These are phyloP conservation scores for Penicillium soppii DNA, from an alignment of 495 filamentous ascomycete species.

Conservation along the genomic window DNA sequence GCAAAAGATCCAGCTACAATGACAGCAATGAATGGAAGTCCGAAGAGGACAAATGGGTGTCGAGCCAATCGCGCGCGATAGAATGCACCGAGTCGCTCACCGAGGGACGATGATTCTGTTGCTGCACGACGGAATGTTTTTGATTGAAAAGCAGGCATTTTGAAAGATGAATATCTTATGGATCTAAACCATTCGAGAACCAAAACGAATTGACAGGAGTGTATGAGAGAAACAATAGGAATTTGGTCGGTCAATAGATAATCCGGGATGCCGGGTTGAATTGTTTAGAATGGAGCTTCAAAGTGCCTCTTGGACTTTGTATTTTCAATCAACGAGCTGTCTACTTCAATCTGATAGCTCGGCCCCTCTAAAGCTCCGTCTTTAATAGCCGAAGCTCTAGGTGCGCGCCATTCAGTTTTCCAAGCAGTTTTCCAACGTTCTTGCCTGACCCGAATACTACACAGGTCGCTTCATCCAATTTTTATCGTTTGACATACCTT, in stretches of 20 bases:
- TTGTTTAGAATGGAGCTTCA: constrained; percentile 23
- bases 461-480: not conserved
- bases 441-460: too few species aligned
- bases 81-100: constrained; percentile 64
- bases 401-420: constrained; percentile 12
- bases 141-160: constrained; percentile 71
- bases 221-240: not conserved
- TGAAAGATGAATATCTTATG: constrained; percentile 1
- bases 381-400: not conserved
- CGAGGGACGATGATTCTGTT: constrained; percentile 47
- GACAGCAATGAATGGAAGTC: constrained; percentile 86
- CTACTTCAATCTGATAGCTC: not conserved
- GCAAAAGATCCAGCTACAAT: constrained; percentile 96
- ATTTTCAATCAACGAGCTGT: not conserved
- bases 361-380: not conserved
- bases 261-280: constrained; percentile 18
- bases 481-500: not conserved
- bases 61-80: constrained; percentile 70
- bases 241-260: constrained; percentile 18
- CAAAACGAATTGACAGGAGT: too few species aligned
- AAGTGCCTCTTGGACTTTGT: not conserved
- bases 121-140: constrained; percentile 65
- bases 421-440: too few species aligned
- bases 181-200: too few species aligned
- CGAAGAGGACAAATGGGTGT: constrained; percentile 91